Conservation (phyloP, 2,329 filamentous ascomycete species). For the Blastomyces parvus region DNA sequence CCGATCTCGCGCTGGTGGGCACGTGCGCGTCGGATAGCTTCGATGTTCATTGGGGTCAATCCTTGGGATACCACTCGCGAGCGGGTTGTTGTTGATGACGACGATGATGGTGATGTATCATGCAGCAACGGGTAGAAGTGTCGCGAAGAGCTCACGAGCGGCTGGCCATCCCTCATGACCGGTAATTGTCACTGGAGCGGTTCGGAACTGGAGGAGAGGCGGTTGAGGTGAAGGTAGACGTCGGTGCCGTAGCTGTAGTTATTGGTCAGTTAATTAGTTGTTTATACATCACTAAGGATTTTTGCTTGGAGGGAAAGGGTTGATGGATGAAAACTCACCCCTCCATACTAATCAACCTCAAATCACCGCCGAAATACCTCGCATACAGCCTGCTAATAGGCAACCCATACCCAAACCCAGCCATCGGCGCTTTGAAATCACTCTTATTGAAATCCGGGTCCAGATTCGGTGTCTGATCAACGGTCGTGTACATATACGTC, state of each 20-base stretch:
- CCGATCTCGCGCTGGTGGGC: conserved; percentile 31
- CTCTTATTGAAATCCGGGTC: conserved; percentile 98
- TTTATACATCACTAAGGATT: not conserved
- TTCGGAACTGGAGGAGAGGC: conserved; percentile 88
- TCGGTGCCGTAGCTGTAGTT: conserved; percentile 79
- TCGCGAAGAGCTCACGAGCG: conserved; percentile 34
- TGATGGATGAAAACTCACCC: conserved; percentile 53
- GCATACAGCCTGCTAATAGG: conserved; percentile 92
- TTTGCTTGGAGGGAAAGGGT: not conserved
- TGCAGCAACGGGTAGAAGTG: conserved; percentile 28
- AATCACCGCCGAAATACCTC: conserved; percentile 90
- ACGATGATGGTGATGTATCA: conserved; percentile 17
- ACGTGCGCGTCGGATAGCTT: conserved; percentile 44
- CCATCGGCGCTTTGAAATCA: conserved; percentile 99
- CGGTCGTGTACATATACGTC: conserved; percentile 99
- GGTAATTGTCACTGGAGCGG: conserved; percentile 87
- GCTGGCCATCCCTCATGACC: conserved; percentile 69
- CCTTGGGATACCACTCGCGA: conserved; percentile 35
- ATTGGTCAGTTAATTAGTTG: conserved; percentile 14
- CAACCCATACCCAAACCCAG: conserved; percentile 94
- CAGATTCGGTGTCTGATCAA: conserved; percentile 86
- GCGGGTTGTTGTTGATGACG: conserved; percentile 17
- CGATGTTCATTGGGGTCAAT: conserved; percentile 44
- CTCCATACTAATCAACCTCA: conserved; percentile 99
- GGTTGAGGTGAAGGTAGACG: conserved; percentile 95